Base-by-base conservation (phyloP, 2,329 filamentous ascomycete genomes). In the Tolypocladium inflatum region DNA sequence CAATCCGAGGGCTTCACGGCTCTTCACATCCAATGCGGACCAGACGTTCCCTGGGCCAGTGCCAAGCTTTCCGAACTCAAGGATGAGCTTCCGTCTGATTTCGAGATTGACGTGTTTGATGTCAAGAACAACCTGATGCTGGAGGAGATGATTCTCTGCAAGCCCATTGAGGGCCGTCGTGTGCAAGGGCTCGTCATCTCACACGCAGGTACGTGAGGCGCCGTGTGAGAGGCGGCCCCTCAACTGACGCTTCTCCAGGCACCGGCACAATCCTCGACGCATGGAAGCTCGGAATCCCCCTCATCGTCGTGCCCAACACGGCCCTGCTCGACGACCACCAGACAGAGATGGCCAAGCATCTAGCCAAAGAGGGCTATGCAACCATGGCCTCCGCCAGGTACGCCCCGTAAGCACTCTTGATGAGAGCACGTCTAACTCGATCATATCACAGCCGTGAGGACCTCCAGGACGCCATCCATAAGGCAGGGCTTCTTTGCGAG, bases 231-330 rank as follows among this genome's bases (percentile, higher is more conserved):
- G 9, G 17, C 17, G 7, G 13, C 26, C 26, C 2, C 17, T 11
- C 2, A 33, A 9, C 26, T 33, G 26, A 50, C 26, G 3, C 9
- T 39, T 17, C 17, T 19, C 6, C 55, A 96, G 92, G 93, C 19
- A 92, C 93, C 15, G 94, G 94, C 10, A 91, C 90, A 3, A 91
- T 97, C 35, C 79, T 97, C 0, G 91, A 92, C 69, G 90, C 87
- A 0, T 82, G 95, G 61, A 84, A 89, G 50, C 76, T 89, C 56
- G 82, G 84, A 17, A 77, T 91, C 0, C 87, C 90, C 3, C 76
- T 97, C n/a, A 81, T 99, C 55, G 90, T 96, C 1, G 91, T 99
- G 2, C 89, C 93, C 2, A 99, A 99, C 70, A 80, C 85, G 2
- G 78, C 79, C 8, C 81, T 99, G 0, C 81, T 96, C 65, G 86